phyloP scores from a whole-genome alignment of 768 basidiomycete genomes.

The Dioszegia hungarica region DNA sequence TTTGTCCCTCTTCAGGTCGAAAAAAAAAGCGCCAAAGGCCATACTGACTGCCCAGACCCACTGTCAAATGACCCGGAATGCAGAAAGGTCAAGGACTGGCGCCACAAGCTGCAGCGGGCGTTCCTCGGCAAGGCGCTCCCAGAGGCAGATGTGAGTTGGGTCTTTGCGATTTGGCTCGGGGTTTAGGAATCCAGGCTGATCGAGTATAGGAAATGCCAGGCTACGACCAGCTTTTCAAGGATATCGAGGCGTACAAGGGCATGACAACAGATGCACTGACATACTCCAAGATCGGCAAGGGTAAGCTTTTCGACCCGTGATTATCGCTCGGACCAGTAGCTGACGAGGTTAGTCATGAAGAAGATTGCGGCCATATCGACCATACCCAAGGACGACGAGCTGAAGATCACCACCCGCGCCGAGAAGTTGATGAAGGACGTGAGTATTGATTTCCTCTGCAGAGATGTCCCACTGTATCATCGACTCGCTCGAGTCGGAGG shows the following conservation, averaged over 20 bases:
- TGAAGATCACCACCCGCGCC: conserved; percentile 68
- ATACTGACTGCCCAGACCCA: conserved; percentile 48
- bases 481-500: neutral
- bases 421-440: conserved; percentile 62
- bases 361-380: conserved; percentile 62
- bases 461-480: no score
- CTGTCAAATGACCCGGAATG: conserved; percentile 61
- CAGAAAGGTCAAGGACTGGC: conserved; percentile 77
- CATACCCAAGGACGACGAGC: conserved; percentile 63
- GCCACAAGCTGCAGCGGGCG: conserved; percentile 84
- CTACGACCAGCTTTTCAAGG: conserved; percentile 66
- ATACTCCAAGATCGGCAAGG: conserved; percentile 58
- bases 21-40: neutral
- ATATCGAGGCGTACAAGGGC: conserved; percentile 68
- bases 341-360: conserved; percentile 64
- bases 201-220: conserved; percentile 66
- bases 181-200: conserved; percentile 1
- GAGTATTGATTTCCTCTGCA: neutral
- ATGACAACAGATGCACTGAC: conserved; percentile 75
- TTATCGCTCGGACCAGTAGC: neutral
- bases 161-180: no score
- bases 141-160: conserved; percentile 56
- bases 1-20: neutral
- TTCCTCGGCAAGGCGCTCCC: conserved; percentile 63
- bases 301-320: conserved; percentile 15